These are phyloP conservation scores for Clonostachys rhizophaga DNA, from an alignment of 2,329 filamentous ascomycete genomes.

Conservation along the genomic window DNA sequence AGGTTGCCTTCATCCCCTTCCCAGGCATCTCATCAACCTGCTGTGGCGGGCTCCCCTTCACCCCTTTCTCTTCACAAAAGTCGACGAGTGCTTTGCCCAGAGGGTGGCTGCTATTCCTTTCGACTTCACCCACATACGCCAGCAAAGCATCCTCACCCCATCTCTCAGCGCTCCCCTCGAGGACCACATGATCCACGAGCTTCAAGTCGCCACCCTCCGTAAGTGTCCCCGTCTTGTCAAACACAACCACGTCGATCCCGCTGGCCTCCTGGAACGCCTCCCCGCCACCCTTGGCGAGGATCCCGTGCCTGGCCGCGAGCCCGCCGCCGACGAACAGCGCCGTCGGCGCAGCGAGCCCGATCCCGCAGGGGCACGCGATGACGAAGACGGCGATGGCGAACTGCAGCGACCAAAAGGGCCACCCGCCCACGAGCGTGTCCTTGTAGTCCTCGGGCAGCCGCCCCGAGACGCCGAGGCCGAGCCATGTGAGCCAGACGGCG, in stretches of 20 bases:
- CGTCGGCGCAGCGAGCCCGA: conserved; percentile 81
- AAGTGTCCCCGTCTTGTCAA: conserved; percentile 74
- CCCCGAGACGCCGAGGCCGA: conserved; percentile 56
- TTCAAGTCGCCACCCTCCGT: conserved; percentile 57
- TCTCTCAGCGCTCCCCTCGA: conserved; percentile 16
- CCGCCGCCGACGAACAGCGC: conserved; percentile 81
- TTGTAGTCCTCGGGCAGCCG: conserved; percentile 1
- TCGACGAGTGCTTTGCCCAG: conserved; percentile 49
- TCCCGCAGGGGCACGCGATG: conserved; percentile 79
- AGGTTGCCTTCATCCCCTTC: not conserved
- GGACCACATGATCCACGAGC: conserved; percentile 44
- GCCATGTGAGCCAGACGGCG: conserved; percentile 68
- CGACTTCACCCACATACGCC: conserved; percentile 36
- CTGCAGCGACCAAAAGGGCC: conserved; percentile 69
- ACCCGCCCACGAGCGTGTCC: conserved; percentile 61
- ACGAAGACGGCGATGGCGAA: conserved; percentile 87
- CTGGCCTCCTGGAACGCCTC: conserved; percentile 73
- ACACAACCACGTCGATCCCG: conserved; percentile 62
- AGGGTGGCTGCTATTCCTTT: conserved; percentile 55
- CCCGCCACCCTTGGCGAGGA: conserved; percentile 78
- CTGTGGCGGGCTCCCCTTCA: not conserved
- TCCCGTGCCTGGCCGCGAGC: conserved; percentile 73
- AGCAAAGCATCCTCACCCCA: conserved; percentile 1
- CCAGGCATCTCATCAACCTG: not conserved
- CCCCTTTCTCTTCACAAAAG: not conserved